Evolutionary conservation across 2,329 filamentous ascomycete genomes (phyloP).

Genomic region (Penicillium decumbens): DNA sequence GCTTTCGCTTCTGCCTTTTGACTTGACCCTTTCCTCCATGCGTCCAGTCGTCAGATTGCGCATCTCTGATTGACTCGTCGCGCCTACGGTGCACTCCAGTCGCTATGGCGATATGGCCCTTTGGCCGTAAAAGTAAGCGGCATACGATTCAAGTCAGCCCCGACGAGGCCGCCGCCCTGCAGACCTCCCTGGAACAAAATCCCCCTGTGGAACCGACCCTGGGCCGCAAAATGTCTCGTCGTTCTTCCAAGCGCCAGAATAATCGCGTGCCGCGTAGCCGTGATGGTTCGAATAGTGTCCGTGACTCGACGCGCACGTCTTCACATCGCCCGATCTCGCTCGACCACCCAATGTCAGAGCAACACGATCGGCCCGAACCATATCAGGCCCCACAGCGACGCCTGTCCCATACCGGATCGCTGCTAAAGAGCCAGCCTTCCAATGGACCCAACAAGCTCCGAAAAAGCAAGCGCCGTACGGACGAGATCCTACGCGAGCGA

Average conservation of each 20-base stretch:
- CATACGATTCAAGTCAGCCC: conserved; percentile 55
- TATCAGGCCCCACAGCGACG: conserved; percentile 29
- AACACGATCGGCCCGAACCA: conserved; percentile 17
- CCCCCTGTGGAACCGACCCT: conserved; percentile 25
- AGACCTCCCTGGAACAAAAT: conserved; percentile 32
- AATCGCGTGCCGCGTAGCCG: conserved; percentile 25
- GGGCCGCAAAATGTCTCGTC: conserved; percentile 32
- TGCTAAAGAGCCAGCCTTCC: conserved; percentile 55
- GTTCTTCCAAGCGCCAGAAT: conserved; percentile 33
- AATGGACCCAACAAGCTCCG: conserved; percentile 56
- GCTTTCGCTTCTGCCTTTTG: background rate
- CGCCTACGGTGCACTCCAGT: conserved; percentile 15
- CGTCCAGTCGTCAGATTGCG: conserved; percentile 20
- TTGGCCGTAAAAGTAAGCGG: conserved; percentile 68
- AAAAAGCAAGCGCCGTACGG: conserved; percentile 69
- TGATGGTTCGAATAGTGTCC: conserved; percentile 22
- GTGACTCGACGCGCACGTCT: conserved; percentile 11
- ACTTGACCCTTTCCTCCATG: conserved; percentile 19
- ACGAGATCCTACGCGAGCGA: conserved; percentile 73
- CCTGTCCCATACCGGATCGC: conserved; percentile 47
- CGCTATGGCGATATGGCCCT: conserved; percentile 77
- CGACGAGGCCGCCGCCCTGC: conserved; percentile 44
- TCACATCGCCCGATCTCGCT: conserved; percentile 17
- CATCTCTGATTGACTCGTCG: conserved; percentile 13
- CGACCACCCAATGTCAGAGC: conserved; percentile 21